Base-by-base conservation (phyloP, 352 stramenopile genomes). In the Phytophthora hybrid region DNA sequence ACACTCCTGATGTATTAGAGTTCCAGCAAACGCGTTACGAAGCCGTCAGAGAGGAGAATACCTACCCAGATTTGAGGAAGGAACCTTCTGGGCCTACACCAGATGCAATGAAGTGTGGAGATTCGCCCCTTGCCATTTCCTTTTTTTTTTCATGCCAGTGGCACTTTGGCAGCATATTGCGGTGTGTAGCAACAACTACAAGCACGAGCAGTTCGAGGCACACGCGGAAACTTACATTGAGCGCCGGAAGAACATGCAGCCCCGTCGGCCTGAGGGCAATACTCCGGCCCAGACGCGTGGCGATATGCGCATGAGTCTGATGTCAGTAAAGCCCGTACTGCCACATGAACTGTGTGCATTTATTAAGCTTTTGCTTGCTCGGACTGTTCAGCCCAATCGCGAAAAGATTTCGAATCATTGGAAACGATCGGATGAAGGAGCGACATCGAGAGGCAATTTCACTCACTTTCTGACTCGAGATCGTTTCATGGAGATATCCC, bases 151-250 rank as follows among this genome's bases (percentile, higher is more conserved):
- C 51, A 56, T 61, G 37, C 52, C 21, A 0, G 37, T 69, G 1
- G 62, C 52, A 16, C 52, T 69, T 44, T 69, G 37, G 62, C 62
- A 69, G 39, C 52, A 63, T 3, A 56, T 69, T n/a, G 59, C 29
- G 1, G 29, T 55, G 21, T 51, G 26, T 8, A 58, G 53, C 19
- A 63, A 63, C 29, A 63, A 69, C 63, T 63, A 47, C 39, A 47
- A 47, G 39, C 39, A 47, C 13, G 39, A 58, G 44, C 23, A 58
- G 32, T 26, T 58, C 4, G 52, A 58, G 26, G 26, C 52, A 11
- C 21, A 26, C 21, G 52, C 44, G 21, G 26, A 58, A 8, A 10
- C 52, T 6, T 58, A 37, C 13, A 11, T 39, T 18, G 11, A 39
- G 26, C 26, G 23, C 3, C 16, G 26, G 5, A 58, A 58, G 13